Percentiles rank a stretch among this genome's conserved stretches.
These are phyloP conservation scores for Rhizophlyctis rosea DNA, from an alignment of 192 early-diverging fungal species.

Conservation along the genomic window DNA sequence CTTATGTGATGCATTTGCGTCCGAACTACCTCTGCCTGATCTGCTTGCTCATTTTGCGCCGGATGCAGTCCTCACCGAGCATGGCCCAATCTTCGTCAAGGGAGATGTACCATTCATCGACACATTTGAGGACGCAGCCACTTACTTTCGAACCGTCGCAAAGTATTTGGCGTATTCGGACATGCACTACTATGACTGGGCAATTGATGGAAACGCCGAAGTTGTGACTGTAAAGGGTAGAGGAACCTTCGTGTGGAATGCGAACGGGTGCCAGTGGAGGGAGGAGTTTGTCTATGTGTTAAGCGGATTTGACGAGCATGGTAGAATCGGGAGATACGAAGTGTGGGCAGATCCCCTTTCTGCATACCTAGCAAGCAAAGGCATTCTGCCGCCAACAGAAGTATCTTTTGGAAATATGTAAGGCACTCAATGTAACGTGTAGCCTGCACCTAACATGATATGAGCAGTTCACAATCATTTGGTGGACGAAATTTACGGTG, in stretches of 20 bases:
- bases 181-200: background rate
- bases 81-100: background rate
- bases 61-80: background rate
- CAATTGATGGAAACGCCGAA: background rate
- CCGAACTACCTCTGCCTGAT: background rate
- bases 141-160: background rate
- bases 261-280: background rate
- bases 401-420: too few species aligned
- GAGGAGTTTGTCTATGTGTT: background rate
- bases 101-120: background rate
- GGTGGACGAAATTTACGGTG: too few species aligned
- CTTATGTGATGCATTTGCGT: background rate
- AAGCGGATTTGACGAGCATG: background rate
- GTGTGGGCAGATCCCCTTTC: background rate
- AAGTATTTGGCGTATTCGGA: background rate
- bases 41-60: background rate
- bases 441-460: too few species aligned
- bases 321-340: background rate
- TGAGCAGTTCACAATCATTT: too few species aligned
- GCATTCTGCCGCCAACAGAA: too few species aligned
- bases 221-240: background rate
- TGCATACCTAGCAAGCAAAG: background rate
- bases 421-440: too few species aligned
- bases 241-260: background rate
- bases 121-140: background rate